Conservation (phyloP, 2,329 filamentous ascomycete genomes). For the Tolypocladium album region DNA sequence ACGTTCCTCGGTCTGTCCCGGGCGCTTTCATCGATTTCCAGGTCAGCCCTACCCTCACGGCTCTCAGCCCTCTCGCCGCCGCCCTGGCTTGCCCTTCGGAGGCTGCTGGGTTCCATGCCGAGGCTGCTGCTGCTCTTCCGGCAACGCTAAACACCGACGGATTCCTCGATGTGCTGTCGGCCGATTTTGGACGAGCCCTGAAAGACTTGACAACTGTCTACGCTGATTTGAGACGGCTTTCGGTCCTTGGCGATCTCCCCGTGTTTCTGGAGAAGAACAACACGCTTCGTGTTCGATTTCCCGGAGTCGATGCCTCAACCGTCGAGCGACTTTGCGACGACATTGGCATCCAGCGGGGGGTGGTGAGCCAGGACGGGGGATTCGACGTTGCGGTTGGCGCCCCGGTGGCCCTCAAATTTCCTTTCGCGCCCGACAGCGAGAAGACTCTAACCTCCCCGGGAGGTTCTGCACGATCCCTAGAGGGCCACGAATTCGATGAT, state of each 20-base stretch:
- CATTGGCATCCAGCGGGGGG: constrained; percentile 69
- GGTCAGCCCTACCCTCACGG: constrained; percentile 81
- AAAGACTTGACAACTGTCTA: constrained; percentile 73
- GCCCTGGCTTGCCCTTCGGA: constrained; percentile 34
- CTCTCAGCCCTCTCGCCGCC: constrained; percentile 61
- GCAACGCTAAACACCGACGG: constrained; percentile 70
- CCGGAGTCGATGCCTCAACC: constrained; percentile 75
- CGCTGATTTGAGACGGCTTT: constrained; percentile 70
- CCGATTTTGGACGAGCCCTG: constrained; percentile 78
- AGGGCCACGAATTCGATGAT: constrained; percentile 31
- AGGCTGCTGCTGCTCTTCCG: constrained; percentile 28
- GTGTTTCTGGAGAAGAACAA: constrained; percentile 59
- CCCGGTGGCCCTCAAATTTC: constrained; percentile 70
- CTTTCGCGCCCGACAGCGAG: constrained; percentile 58
- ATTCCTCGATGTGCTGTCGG: constrained; percentile 73
- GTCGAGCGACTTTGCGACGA: constrained; percentile 81
- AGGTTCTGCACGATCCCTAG: constrained; percentile 34
- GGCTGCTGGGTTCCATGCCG: constrained; percentile 31
- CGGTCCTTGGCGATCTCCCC: constrained; percentile 72
- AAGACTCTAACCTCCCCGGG: constrained; percentile 33
- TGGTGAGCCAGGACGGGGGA: constrained; percentile 64
- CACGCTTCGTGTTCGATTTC: constrained; percentile 73
- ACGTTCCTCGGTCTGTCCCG: constrained; percentile 42
- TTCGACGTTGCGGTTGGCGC: constrained; percentile 60
- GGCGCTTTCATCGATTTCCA: constrained; percentile 85